A percentile compares a stretch with the other conserved stretches of the same genome.
These are phyloP conservation scores for Colletotrichum viniferum DNA, from an alignment of 2,329 filamentous ascomycete species.

Conservation along the genomic window DNA sequence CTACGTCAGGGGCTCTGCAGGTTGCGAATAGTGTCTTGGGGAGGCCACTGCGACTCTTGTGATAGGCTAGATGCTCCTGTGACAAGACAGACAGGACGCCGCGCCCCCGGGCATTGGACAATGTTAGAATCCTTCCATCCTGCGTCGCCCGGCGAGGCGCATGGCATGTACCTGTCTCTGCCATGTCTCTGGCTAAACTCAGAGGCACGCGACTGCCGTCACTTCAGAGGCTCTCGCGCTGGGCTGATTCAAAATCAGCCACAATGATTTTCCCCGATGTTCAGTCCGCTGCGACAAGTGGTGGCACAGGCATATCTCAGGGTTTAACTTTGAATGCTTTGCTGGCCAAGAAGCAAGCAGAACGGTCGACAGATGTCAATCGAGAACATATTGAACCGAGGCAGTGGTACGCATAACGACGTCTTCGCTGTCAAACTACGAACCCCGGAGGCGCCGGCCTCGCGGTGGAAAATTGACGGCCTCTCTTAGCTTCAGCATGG, in stretches of 20 bases:
- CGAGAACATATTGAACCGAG: background rate
- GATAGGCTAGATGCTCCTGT: background rate
- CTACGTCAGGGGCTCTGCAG: constrained; percentile 11
- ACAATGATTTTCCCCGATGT: background rate
- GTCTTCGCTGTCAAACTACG: background rate
- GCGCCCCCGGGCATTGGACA: background rate
- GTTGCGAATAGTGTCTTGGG: background rate
- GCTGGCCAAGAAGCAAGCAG: background rate
- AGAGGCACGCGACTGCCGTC: background rate
- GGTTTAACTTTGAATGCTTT: background rate
- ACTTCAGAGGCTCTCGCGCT: background rate
- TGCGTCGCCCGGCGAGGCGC: background rate
- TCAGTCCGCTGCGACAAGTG: background rate
- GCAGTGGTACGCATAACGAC: background rate
- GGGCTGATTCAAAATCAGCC: background rate
- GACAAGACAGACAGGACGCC: background rate
- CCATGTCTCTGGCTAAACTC: background rate
- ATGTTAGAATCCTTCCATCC: background rate
- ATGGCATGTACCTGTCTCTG: background rate
- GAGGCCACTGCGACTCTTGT: background rate
- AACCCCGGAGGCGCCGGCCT: background rate
- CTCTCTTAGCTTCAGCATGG: background rate
- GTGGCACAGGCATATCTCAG: background rate
- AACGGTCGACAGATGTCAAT: background rate
- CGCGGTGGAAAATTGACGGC: too few relatives aligned